Evolutionary conservation across 139 green algal species (phyloP).

Genomic region (Eudorina sp.): DNA sequence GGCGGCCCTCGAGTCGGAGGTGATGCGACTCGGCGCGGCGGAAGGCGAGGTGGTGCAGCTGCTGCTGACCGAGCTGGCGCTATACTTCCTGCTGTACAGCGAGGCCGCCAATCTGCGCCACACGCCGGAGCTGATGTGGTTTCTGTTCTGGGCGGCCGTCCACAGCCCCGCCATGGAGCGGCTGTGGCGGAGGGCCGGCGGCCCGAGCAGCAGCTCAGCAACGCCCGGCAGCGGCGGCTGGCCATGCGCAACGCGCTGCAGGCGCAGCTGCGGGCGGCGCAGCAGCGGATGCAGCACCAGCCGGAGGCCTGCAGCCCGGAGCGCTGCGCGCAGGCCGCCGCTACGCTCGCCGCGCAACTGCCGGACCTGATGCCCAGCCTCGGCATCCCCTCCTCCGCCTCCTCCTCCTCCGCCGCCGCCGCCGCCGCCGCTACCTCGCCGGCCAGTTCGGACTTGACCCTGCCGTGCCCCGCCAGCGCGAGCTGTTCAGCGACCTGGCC

Average conservation of each 20-base stretch:
- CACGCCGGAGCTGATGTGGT: constrained; percentile 82
- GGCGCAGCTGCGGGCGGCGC: not conserved
- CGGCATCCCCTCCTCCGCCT: not conserved
- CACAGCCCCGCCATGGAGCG: constrained; percentile 19
- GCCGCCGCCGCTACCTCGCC: not conserved
- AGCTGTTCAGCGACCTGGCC: constrained; percentile 69
- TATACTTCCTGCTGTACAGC: constrained; percentile 55
- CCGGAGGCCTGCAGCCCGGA: constrained; percentile 9
- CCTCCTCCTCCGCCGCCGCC: not conserved
- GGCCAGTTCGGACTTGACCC: not conserved
- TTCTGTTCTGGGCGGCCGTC: constrained; percentile 77
- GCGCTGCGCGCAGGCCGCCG: not conserved
- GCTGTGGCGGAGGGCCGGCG: constrained; percentile 17
- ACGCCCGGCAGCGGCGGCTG: not conserved
- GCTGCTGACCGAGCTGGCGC: constrained; percentile 49
- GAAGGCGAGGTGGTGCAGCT: not conserved
- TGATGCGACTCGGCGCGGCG: not conserved
- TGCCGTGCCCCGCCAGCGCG: not conserved
- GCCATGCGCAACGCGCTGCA: constrained; percentile 18
- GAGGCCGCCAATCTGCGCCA: constrained; percentile 86
- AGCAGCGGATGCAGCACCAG: not conserved
- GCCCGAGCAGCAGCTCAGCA: not conserved
- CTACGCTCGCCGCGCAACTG: not conserved
- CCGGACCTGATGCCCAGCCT: constrained; percentile 4
- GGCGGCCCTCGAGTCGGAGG: not conserved